phyloP scores from a whole-genome alignment of 2,329 filamentous ascomycete genomes.

The Fusarium falciforme region DNA sequence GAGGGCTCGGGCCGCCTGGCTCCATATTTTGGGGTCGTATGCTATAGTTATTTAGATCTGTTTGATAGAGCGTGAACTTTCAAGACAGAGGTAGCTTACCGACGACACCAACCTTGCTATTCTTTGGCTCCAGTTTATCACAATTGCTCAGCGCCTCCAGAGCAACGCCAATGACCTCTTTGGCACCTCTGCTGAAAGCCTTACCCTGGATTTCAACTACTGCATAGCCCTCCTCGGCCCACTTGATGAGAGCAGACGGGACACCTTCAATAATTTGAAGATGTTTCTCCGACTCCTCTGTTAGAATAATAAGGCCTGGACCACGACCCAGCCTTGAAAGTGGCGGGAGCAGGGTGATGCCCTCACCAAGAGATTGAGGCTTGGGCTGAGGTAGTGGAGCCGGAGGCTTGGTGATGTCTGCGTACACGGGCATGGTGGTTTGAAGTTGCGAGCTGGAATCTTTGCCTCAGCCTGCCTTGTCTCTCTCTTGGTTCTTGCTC shows the following conservation, averaged over 20 bases:
- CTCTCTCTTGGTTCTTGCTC: background rate
- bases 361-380: slow-evolving; percentile 21
- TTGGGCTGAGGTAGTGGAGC: slow-evolving; percentile 36
- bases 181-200: slow-evolving; percentile 11
- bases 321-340: slow-evolving; percentile 50
- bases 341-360: slow-evolving; percentile 46
- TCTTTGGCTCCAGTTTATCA: slow-evolving; percentile 46
- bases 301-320: slow-evolving; percentile 40
- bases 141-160: slow-evolving; percentile 35
- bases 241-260: slow-evolving; percentile 71
- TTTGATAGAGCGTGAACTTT: background rate
- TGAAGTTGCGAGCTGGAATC: background rate
- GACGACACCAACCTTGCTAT: slow-evolving; percentile 53
- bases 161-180: slow-evolving; percentile 27
- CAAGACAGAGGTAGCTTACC: slow-evolving; percentile 39
- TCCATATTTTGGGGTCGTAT: slow-evolving; percentile 38
- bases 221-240: slow-evolving; percentile 77
- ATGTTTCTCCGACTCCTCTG: slow-evolving; percentile 34
- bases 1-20: slow-evolving; percentile 32
- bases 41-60: background rate
- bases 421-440: slow-evolving; percentile 25
- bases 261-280: slow-evolving; percentile 46
- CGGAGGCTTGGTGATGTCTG: slow-evolving; percentile 42
- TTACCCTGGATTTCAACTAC: slow-evolving; percentile 62
- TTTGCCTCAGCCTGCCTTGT: background rate